Conservation (phyloP, 129 eudicot genomes). For the Escallonia rubra region DNA sequence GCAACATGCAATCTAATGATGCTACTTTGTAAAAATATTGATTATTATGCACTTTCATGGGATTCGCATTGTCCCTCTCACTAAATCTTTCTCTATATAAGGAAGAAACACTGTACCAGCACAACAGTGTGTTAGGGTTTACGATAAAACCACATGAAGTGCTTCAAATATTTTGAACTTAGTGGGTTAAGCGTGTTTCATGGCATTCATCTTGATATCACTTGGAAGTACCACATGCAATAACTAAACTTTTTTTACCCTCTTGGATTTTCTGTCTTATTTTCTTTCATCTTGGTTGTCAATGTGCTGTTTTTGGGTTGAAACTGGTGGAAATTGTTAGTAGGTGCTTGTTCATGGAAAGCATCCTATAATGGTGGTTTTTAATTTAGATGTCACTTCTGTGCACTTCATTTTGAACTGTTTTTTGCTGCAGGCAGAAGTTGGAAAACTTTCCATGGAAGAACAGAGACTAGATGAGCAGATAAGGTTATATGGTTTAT, state of each 20-base stretch:
- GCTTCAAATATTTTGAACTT: no score
- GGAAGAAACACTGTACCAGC: no score
- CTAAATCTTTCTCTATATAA: no score
- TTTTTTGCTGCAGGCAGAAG: slow-evolving; percentile 61
- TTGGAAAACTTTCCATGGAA: slow-evolving; percentile 76
- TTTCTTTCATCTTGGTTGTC: background rate
- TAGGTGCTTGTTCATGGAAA: background rate
- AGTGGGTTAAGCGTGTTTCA: no score
- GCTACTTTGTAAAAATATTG: no score
- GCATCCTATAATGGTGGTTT: background rate
- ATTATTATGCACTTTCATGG: no score
- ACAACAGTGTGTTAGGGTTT: no score
- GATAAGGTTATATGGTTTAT: slow-evolving; percentile 51
- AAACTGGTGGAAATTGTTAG: background rate
- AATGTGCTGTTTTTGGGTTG: background rate
- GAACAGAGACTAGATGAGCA: slow-evolving; percentile 80
- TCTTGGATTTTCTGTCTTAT: background rate
- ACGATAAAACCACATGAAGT: no score
- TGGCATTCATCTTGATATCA: no score
- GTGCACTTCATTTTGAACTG: background rate
- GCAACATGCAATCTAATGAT: no score
- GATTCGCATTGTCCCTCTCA: no score
- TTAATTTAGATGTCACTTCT: background rate
- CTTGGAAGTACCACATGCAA: background rate
- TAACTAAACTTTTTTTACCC: background rate